Evolutionary conservation across 139 green algal species (phyloP), one percentile per base, ranked within the genome.

Genomic region (Desmodesmus armatus): DNA sequence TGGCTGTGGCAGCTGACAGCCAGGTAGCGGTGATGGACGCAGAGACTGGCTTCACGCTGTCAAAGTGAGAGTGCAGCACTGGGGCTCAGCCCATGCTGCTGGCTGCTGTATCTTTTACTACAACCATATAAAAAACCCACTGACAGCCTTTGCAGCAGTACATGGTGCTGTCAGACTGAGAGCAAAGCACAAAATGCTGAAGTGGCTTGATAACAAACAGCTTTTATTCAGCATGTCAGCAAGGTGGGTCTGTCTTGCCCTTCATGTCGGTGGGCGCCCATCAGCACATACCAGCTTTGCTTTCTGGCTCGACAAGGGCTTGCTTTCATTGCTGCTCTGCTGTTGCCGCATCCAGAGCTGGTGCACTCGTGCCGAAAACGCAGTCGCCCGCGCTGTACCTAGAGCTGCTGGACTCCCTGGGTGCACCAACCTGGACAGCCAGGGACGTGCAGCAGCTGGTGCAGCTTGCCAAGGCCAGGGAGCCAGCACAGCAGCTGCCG

Each of bases 351-450:
- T 79, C 47, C 62, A 82, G 74, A 25, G 35, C 39, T 29, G 88
- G 86, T 40, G 60, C 67, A 72, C 67, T 92, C 31, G 29, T 21
- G 25, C 89, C 89, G 25, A 91, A 89, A 73, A 78, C 85, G 53
- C 5, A 40, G 21, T 70, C 44, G n/a, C 58, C 58, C 19, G 73
- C 62, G 13, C 63, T 92, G 25, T 9, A 35, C 0, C 58, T 91
- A 27, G 81, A 90, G 84, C 80, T 91, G 40, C 89, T 92, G 74
- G 89, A 92, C 47, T 79, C 77, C 33, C 11, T 29, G 5, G 78
- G 60, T 13, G 53, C 31, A 17, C 88, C 88, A 37, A 77, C 86
- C 37, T 91, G 88, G 88, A 75, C 77, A 62, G 69, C 44, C 21
- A 39, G 82, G 5, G 82, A 87, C 35, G 71, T 87, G 29, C 19